Base-by-base conservation (phyloP, 495 filamentous ascomycete genomes). In the Aspergillus conjunctus region DNA sequence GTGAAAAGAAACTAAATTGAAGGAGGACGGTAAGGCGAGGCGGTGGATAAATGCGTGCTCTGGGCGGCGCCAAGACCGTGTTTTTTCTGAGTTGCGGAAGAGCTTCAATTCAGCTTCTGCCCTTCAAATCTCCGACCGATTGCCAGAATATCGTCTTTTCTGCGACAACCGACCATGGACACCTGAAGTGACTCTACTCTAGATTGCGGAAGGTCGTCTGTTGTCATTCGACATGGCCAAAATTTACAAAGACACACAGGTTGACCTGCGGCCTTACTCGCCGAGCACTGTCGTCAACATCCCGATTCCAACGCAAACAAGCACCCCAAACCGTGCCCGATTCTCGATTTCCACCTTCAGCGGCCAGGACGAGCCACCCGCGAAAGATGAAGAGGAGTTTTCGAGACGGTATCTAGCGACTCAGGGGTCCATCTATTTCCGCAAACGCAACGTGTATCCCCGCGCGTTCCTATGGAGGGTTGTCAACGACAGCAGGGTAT, bases 381-480 rank as follows among this genome's bases (percentile, higher is more conserved):
- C 82, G 63, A 86, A 88, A 66, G 87, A 92, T 66, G 91, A 94
- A 73, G 86, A 85, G 46, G 79, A 81, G 43, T 96, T 94, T 69
- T 81, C 87, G 45, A 75, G 81, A 63, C 81, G 80, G 31, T 83
- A 89, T 67, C 80, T 96, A 51, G 91, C 95, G 20, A 89, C 81
- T 3, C 85, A 92, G 31, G 90, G 89, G 20, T 89, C 91, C 1
- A 83, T 98, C 43, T 95, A 91, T 81, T 91, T 96, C 73, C 84
- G 93, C 55, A 85, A 84, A 66, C 81, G 87, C 64, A 84, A 85
- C 58, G 75, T 78, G 55, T 90, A 88, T 58, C 95, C 94, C 49
- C 85, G 90, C 64, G 88, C 83, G 68, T 92, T 98, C 65, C 81
- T 97, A 21, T 98, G 95, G 93, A 81, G 94, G 55, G 81, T 98